These are phyloP conservation scores for Entomortierella lignicola DNA, from an alignment of 192 early-diverging fungal species.

Conservation along the genomic window DNA sequence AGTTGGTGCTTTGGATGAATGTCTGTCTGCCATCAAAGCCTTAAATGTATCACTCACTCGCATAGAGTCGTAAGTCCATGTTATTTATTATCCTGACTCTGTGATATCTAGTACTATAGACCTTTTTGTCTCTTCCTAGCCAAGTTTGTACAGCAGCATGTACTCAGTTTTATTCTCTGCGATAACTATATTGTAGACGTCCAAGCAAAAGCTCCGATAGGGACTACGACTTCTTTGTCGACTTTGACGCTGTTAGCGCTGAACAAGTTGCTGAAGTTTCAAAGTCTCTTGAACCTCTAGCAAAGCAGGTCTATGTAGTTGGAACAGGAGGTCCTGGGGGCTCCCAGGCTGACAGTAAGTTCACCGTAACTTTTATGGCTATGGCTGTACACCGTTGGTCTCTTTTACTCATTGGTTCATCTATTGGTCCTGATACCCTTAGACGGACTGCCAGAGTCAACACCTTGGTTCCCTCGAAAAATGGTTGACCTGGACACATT, in stretches of 20 bases:
- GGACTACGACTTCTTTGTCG: conserved; percentile 94
- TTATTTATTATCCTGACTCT: not conserved
- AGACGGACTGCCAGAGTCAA: conserved; percentile 43
- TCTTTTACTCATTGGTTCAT: not conserved
- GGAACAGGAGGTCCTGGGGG: conserved; percentile 60
- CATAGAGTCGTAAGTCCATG: conserved; percentile 81
- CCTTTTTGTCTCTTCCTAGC: too few relatives aligned
- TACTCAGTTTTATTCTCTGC: too few relatives aligned
- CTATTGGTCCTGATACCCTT: not conserved
- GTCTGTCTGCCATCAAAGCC: conserved; percentile 76
- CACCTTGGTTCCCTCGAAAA: conserved; percentile 96
- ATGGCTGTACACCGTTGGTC: too few relatives aligned
- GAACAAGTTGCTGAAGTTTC: conserved; percentile 70
- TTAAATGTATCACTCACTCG: conserved; percentile 85
- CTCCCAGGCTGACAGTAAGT: conserved; percentile 27
- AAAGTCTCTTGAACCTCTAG: conserved; percentile 69
- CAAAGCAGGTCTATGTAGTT: conserved; percentile 76
- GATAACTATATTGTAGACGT: conserved; percentile 55
- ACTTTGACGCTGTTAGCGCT: conserved; percentile 77
- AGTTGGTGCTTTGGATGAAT: conserved; percentile 87
- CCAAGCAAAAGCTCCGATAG: conserved; percentile 80
- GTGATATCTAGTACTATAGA: too few relatives aligned
- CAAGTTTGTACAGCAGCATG: too few relatives aligned
- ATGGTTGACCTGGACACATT: conserved; percentile 91
- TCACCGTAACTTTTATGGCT: too few relatives aligned